Percentiles rank a stretch among this genome's conserved stretches.
phyloP scores from a whole-genome alignment of 2,329 filamentous ascomycete genomes.

The Phaeosphaeria sp. region DNA sequence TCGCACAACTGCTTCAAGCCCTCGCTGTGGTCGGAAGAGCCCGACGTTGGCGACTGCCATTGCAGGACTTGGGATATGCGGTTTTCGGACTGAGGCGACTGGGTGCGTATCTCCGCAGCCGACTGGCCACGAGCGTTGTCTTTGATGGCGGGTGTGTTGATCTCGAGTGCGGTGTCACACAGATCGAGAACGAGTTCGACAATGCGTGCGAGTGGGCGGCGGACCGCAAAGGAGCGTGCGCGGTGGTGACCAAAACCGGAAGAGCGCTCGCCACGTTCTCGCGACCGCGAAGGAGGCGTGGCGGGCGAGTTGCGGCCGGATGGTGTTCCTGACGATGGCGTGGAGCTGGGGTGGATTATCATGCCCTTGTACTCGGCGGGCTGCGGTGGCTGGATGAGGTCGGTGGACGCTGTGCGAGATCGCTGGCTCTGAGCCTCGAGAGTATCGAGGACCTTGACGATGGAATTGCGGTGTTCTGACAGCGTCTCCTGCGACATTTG shows the following conservation, averaged over 20 bases:
- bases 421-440: constrained; percentile 80
- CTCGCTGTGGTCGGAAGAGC: constrained; percentile 91
- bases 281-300: constrained; percentile 69
- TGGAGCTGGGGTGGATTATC: constrained; percentile 76
- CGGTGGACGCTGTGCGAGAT: constrained; percentile 60
- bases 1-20: constrained; percentile 86
- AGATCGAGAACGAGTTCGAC: constrained; percentile 94
- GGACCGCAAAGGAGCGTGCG: constrained; percentile 87
- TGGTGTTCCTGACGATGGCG: constrained; percentile 71
- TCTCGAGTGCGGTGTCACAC: constrained; percentile 93
- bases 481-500: constrained; percentile 93
- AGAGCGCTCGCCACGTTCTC: constrained; percentile 72
- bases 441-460: constrained; percentile 93
- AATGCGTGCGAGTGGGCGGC: constrained; percentile 87
- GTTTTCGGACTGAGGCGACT: constrained; percentile 95
- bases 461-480: constrained; percentile 89
- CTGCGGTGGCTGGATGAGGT: constrained; percentile 53
- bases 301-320: constrained; percentile 75
- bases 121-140: constrained; percentile 71
- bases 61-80: constrained; percentile 92
- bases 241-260: constrained; percentile 78
- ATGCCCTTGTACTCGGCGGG: constrained; percentile 87
- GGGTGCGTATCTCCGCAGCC: constrained; percentile 80
- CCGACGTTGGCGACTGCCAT: constrained; percentile 94
- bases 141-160: constrained; percentile 92